Base-by-base conservation (phyloP, 305 asterid genomes). In the Fraxinus angustifolia region DNA sequence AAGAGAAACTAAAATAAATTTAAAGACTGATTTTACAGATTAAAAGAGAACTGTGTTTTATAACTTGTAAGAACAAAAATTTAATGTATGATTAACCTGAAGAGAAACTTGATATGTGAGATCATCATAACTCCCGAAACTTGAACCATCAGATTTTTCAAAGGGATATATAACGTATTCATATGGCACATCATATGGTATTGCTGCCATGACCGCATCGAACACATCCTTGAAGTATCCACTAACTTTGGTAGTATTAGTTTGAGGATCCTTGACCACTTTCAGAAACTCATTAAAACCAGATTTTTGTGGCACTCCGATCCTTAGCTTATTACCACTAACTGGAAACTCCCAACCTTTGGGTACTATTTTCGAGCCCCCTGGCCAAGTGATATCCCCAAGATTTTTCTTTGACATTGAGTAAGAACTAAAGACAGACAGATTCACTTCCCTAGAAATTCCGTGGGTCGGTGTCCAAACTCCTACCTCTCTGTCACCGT, bases 371-470 rank as follows among this genome's bases (percentile, higher is more conserved):
- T 75, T 36, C 0, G 86, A 76, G 58, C 78, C 77, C 76, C 96
- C 96, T 0, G 93, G 93, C 96, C 96, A 90, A 35, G 83, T 62
- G 74, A 89, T 80, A 35, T 48, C 42, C 65, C 77, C 60, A 16
- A 82, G 79, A 10, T 74, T 81, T 5, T 26, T 78, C 65, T 58
- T 80, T 8, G 77, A 56, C 23, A 12, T 34, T 4, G 72, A 72
- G 14, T 71, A 26, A 14, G 58, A n/a, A 23, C 12, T 17, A 34
- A 42, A 33, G 80, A 30, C 17, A 16, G 45, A 48, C 8, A 8
- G 42, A 65, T 72, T 58, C 78, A 62, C 23, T 60, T 78, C 65
- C 48, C 26, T 74, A 0, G 81, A 65, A 85, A 86, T 60, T 19
- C 88, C 88, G 34, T 38, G 31, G 30, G 16, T 40, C 4, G 70